Evolutionary conservation across 2,329 filamentous ascomycete genomes (phyloP), one percentile per base, ranked within the genome.

Genomic region (Alternaria sp.): DNA sequence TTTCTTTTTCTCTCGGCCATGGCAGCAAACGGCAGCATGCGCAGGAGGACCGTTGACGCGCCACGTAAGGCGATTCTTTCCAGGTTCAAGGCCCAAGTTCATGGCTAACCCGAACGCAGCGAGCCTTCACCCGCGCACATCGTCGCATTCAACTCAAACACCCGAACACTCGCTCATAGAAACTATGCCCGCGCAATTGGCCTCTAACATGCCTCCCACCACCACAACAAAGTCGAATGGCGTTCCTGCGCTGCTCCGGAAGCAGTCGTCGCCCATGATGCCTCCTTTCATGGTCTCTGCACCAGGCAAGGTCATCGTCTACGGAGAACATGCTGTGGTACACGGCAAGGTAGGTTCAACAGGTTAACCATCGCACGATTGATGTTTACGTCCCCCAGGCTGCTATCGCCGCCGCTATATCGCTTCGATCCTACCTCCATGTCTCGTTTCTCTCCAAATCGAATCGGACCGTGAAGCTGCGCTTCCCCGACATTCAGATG

Each of bases 271-370:
- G 48, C 86, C 87, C 1, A 85, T 89, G 81, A 85, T 95, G 80
- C 93, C 94, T 41, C 83, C 93, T 61, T 99, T 99, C 77, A 97
- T 99, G 91, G 93, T 98, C 56, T 98, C 95, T 14, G 94, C 96
- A 2, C 95, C 95, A 0, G 96, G 94, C 64, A 99, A 99, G 78
- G 95, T 97, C 74, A 99, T 99, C 77, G 92, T 98, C 52, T 98
- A 94, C 80, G 95, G 95, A 67, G 95, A 99, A 78, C 95, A 99
- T 81, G 91, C 95, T 2, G 95, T 98, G n/a, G 95, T 99, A 21
- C 88, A 99, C 74, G 93, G 93, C 74, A 98, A 97, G 86, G 90
- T 91, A 80, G 55, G 80, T 69, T 34, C 23, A 23, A 10, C n/a
- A 34, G 26, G 3, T 26, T 17, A 31, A 14, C n/a, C 9, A 13